These are phyloP conservation scores for Esteya vermicola DNA, from an alignment of 2,329 filamentous ascomycete genomes.

Conservation along the genomic window DNA sequence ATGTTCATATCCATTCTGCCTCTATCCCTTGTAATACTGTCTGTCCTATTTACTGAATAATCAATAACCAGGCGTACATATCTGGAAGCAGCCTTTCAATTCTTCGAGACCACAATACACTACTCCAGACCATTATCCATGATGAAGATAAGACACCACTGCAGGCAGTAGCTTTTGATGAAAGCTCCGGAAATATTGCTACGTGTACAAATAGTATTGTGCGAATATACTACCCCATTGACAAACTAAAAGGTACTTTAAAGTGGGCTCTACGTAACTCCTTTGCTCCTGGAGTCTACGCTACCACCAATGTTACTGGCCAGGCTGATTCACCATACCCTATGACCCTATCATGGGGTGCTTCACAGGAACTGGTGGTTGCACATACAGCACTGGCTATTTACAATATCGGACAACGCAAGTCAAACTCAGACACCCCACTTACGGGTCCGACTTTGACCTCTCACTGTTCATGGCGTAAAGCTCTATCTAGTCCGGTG, in stretches of 20 bases:
- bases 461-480: conserved; percentile 51
- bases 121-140: conserved; percentile 87
- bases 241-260: conserved; percentile 52
- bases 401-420: conserved; percentile 37
- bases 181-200: conserved; percentile 72
- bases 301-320: conserved; percentile 25
- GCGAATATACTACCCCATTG: conserved; percentile 67
- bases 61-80: conserved; percentile 56
- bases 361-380: conserved; percentile 69
- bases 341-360: conserved; percentile 66
- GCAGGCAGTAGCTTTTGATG: conserved; percentile 68
- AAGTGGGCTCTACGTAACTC: conserved; percentile 55
- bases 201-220: conserved; percentile 52
- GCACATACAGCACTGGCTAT: conserved; percentile 58
- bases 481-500: conserved; percentile 55
- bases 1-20: not conserved
- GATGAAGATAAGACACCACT: conserved; percentile 57
- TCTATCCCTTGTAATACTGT: conserved; percentile 4
- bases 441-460: not conserved
- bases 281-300: conserved; percentile 6
- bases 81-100: conserved; percentile 80
- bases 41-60: conserved; percentile 5
- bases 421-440: conserved; percentile 16
- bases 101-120: conserved; percentile 55
- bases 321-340: conserved; percentile 3